Base-by-base conservation (phyloP, 805 yeast species). In the Metschnikowia arizonensis region DNA sequence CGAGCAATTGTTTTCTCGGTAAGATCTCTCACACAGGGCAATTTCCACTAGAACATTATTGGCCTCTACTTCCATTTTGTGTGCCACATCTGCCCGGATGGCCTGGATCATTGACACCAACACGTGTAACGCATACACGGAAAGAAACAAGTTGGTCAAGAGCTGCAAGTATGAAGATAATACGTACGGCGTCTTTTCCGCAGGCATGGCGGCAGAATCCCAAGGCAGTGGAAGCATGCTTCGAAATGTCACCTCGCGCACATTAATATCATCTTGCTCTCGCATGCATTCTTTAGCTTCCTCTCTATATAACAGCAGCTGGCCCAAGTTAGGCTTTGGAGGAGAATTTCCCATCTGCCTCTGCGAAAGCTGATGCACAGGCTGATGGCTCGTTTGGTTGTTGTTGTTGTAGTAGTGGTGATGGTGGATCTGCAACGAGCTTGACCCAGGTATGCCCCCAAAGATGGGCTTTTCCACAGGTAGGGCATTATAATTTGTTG, bases 161-260 rank as follows among this genome's bases (percentile, higher is more conserved):
- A 82, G 53, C 60, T 84, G 90, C 28, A 83, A 58, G 53, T 83
- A 82, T 11, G 89, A 78, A 8, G 83, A 73, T 8, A 82, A 57
- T 24, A 79, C 57, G 55, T 84, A 84, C 5, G 85, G 79, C 0
- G 70, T 62, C 47, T 72, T 73, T 25, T 76, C 79, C 15, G 65
- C 68, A 3, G 88, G 85, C 10, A 65, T 57, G 3, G 81, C 76
- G 5, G 62, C 55, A 5, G 67, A 46, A 5, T 78, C 74, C 87
- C 87, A 82, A 0, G 87, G 85, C 2, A 67, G 65, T 1, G 88
- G 88, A 26, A 82, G 63, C 31, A 46, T 29, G 23, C 28, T 21
- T 15, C 14, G 42, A 15, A 21, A 21, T 15, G 14, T 5, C 17
- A 2, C 32, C 29, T 23, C 14, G 19, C 29, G 29, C 21, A 11